Conservation (phyloP, 1,284 basidiomycete species). For the Megacollybia platyphylla region DNA sequence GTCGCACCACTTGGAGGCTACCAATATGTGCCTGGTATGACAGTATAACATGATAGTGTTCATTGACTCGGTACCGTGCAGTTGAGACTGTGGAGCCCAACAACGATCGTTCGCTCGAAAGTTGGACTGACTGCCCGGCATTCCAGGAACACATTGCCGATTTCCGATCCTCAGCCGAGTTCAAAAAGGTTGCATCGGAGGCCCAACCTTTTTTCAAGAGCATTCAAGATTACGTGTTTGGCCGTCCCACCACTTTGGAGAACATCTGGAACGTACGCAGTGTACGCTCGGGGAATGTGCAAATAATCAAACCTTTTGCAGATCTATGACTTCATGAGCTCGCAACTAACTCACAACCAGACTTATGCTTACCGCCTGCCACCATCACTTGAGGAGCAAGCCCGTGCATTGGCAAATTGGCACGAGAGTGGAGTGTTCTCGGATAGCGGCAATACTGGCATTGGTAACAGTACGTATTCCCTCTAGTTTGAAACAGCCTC, state of each 20-base stretch:
- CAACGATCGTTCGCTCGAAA: slow-evolving; percentile 75
- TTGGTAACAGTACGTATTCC: slow-evolving; percentile 58
- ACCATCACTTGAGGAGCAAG: slow-evolving; percentile 56
- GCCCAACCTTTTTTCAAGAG: slow-evolving; percentile 54
- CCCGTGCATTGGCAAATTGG: slow-evolving; percentile 60
- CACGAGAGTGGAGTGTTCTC: slow-evolving; percentile 74
- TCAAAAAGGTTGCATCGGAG: slow-evolving; percentile 44
- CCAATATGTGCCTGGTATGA: slow-evolving; percentile 63
- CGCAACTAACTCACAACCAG: slow-evolving; percentile 68
- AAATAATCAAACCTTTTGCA: slow-evolving; percentile 12
- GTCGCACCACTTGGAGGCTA: slow-evolving; percentile 74
- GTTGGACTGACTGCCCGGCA: slow-evolving; percentile 73
- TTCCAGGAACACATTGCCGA: slow-evolving; percentile 50
- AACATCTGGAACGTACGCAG: slow-evolving; percentile 62
- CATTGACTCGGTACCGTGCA: slow-evolving; percentile 11
- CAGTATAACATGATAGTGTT: too few relatives aligned
- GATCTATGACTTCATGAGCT: slow-evolving; percentile 70
- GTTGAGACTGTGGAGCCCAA: slow-evolving; percentile 76
- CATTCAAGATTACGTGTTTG: slow-evolving; percentile 58
- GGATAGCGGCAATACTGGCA: slow-evolving; percentile 40
- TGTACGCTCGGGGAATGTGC: background rate
- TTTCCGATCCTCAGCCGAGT: slow-evolving; percentile 47
- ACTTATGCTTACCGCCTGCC: slow-evolving; percentile 64
- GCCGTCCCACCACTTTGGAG: slow-evolving; percentile 49
- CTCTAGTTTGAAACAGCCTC: background rate